Evolutionary conservation across 1,139 yeast species (phyloP).

Genomic region (Diutina neorugosa): DNA sequence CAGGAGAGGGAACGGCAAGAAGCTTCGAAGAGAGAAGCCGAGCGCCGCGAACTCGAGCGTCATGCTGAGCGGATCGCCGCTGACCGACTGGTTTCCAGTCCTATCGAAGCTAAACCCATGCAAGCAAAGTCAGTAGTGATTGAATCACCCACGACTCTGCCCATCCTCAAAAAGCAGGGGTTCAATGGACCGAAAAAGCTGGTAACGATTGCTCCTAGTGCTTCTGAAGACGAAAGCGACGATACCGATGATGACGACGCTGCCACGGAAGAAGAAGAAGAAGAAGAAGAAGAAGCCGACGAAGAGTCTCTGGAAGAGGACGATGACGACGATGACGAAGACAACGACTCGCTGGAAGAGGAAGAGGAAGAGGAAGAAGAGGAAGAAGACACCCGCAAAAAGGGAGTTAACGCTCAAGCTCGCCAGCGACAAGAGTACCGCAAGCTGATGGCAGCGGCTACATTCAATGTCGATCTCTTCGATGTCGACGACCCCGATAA

Average conservation of each 20-base stretch:
- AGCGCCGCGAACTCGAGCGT: background rate
- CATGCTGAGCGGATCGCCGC: background rate
- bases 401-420: background rate
- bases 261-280: slow-evolving; percentile 9
- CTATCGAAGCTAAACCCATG: background rate
- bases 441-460: slow-evolving; percentile 41
- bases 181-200: background rate
- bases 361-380: background rate
- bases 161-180: background rate
- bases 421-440: slow-evolving; percentile 11
- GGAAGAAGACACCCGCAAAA: background rate
- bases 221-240: background rate
- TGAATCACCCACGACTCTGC: background rate
- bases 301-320: background rate
- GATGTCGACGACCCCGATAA: slow-evolving; percentile 82
- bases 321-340: background rate
- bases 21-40: background rate
- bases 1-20: background rate
- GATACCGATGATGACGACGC: background rate
- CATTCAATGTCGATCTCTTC: slow-evolving; percentile 60
- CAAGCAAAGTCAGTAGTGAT: background rate
- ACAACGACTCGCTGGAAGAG: background rate
- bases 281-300: slow-evolving; percentile 6
- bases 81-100: background rate
- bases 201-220: background rate